phyloP scores from a whole-genome alignment of 768 basidiomycete genomes.

The Rhizopogon vinicolor region DNA sequence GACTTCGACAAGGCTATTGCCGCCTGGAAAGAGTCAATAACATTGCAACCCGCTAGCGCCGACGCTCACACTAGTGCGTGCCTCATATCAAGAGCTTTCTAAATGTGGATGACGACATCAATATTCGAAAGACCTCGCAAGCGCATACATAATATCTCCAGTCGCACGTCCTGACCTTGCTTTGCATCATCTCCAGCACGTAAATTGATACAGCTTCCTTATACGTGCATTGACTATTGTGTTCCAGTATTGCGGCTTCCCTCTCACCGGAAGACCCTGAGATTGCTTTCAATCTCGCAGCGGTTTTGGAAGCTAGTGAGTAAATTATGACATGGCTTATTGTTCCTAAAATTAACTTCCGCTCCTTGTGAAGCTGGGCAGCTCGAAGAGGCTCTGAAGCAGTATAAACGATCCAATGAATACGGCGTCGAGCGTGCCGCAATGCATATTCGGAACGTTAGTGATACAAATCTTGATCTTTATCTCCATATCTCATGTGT shows the following conservation, averaged over 20 bases:
- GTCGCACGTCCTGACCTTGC: conserved; percentile 82
- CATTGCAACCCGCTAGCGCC: conserved; percentile 75
- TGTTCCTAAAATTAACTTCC: conserved; percentile 29
- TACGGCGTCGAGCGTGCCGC: conserved; percentile 79
- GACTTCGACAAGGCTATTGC: conserved; percentile 84
- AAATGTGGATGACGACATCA: conserved; percentile 16
- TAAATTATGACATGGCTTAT: conserved; percentile 26
- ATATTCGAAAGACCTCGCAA: conserved; percentile 65
- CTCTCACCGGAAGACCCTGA: conserved; percentile 87
- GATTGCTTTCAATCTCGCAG: conserved; percentile 88
- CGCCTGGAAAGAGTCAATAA: conserved; percentile 83
- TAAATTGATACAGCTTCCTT: conserved; percentile 24
- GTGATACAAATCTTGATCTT: conserved; percentile 18
- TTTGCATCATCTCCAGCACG: conserved; percentile 75
- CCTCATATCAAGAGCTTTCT: conserved; percentile 13
- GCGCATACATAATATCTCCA: conserved; percentile 82
- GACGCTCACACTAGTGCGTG: conserved; percentile 83
- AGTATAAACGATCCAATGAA: conserved; percentile 77
- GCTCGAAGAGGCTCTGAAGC: conserved; percentile 74
- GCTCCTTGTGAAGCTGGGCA: conserved; percentile 53
- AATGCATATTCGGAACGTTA: conserved; percentile 79
- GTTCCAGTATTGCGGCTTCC: conserved; percentile 69
- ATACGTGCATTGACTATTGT: conserved; percentile 28
- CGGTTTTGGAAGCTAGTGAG: conserved; percentile 85
- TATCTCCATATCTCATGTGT: conserved; percentile 11